Evolutionary conservation across 805 yeast genomes (phyloP).

Genomic region (Spathaspora arborariae): DNA sequence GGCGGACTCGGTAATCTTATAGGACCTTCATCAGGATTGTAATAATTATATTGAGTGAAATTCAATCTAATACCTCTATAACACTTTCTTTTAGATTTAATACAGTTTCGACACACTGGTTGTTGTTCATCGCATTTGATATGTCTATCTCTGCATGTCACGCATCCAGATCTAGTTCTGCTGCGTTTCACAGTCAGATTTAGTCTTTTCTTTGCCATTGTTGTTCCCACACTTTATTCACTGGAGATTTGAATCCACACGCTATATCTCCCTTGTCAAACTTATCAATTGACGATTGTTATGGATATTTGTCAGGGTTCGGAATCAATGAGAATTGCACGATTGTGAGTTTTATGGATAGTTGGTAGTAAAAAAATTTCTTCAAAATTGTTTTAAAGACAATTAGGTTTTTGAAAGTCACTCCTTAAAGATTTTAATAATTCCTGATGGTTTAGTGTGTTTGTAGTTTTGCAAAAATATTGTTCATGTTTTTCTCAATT

Average conservation of each 20-base stretch:
- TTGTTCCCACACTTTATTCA: background rate
- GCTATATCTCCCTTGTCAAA: background rate
- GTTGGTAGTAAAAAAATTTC: too few relatives aligned
- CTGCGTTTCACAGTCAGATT: slow-evolving; percentile 24
- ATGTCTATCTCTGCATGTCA: slow-evolving; percentile 62
- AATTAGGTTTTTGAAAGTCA: too few relatives aligned
- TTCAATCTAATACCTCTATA: slow-evolving; percentile 44
- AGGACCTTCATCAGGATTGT: slow-evolving; percentile 24
- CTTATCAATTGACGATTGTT: too few relatives aligned
- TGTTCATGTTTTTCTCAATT: background rate
- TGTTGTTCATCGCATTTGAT: slow-evolving; percentile 65
- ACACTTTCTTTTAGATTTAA: slow-evolving; percentile 46
- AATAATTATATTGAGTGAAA: slow-evolving; percentile 40
- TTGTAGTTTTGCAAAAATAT: background rate
- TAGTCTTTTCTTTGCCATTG: slow-evolving; percentile 23
- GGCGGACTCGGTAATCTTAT: background rate
- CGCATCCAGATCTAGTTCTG: slow-evolving; percentile 49
- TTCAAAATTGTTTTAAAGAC: too few relatives aligned
- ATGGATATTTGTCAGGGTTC: too few relatives aligned
- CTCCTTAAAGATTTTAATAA: too few relatives aligned
- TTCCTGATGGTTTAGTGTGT: too few relatives aligned
- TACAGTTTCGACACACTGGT: slow-evolving; percentile 58
- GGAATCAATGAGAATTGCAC: too few relatives aligned
- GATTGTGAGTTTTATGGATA: too few relatives aligned
- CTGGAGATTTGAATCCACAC: background rate